Base-by-base conservation (phyloP, 2,329 filamentous ascomycete species). In the Penicillium sp. region DNA sequence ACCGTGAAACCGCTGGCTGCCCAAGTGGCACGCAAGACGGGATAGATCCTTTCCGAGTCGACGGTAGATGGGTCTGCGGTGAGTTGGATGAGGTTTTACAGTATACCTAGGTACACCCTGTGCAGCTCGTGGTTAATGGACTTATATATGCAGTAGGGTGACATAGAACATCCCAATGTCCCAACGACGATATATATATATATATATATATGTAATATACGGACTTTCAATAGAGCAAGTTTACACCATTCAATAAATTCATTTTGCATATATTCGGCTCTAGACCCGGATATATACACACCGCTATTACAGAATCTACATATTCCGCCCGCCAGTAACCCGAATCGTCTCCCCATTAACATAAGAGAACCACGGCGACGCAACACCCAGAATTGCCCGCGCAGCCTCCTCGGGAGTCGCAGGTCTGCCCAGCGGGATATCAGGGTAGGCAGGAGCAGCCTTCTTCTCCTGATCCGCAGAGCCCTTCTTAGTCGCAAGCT, bases 291-390 rank as follows among this genome's bases (percentile, higher is more conserved):
- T 34, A 22, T 34, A 46, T 32, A 43, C 18, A 20, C 29, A 9
- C 43, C 18, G 13, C 18, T 22, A 32, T 10, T 22, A 45, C 9
- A 34, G 8, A 32, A 53, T 48, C 71, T 81, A 86, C 72, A 85
- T 85, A 66, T 82, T 82, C 62, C 84, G 79, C 2, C 91, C 90
- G 14, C 90, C 91, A 5, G 90, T 94, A 50, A 94, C 90, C 78
- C 87, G 89, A 64, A 96, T 89, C 0, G 90, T 93, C 82, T 96
- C 90, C 0, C 92, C 91, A 60, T 83, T 88, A 4, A 96, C 90
- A 77, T 96, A 96, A 39, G 86, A 86, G 67, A 94, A 91, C 68
- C 92, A 73, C 29, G 92, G 91, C 69, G 89, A 93, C 2, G 87
- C 89, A 29, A 94, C 86, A 7, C 88, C 90, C 70, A 96, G 69